A percentile compares a stretch with the other conserved stretches of the same genome.
Conservation (phyloP, 1,284 basidiomycete genomes). For the Puccinia triticina region DNA sequence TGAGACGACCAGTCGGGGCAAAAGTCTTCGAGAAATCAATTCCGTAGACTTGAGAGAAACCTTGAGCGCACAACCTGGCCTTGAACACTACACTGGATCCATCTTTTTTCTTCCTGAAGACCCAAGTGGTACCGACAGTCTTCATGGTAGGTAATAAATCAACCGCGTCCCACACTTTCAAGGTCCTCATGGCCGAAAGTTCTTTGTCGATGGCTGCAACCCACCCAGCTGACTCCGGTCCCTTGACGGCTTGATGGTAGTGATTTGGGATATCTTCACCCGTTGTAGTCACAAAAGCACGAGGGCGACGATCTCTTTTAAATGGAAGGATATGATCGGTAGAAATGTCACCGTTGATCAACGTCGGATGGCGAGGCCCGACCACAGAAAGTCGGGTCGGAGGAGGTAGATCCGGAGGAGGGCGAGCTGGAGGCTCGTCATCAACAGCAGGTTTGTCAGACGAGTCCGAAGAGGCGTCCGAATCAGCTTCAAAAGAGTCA, state of each 20-base stretch:
- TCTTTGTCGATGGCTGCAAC: not conserved
- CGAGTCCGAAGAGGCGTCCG: not conserved
- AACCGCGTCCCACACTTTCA: not conserved
- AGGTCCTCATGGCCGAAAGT: not conserved
- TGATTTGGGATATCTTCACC: not conserved
- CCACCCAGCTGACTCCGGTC: not conserved
- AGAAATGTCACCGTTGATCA: not conserved
- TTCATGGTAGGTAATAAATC: not conserved
- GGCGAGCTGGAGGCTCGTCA: too few species aligned
- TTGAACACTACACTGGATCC: not conserved
- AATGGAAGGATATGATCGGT: not conserved
- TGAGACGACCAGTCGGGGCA: constrained; percentile 9
- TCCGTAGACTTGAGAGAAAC: not conserved
- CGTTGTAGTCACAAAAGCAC: not conserved
- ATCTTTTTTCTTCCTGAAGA: constrained; percentile 12
- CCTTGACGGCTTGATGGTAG: not conserved
- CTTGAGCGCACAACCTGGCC: constrained; percentile 2
- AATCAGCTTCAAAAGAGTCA: too few species aligned
- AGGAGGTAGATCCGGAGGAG: too few species aligned
- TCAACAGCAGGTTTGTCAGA: not conserved
- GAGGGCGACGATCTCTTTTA: not conserved
- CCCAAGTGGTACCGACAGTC: not conserved
- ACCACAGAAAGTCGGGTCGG: too few species aligned
- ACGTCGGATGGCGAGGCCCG: too few species aligned
- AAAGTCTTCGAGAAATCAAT: constrained; percentile 15